Evolutionary conservation across 306 rosid species (phyloP), one percentile per base, ranked within the genome.

Genomic region (Prunus davidiana): DNA sequence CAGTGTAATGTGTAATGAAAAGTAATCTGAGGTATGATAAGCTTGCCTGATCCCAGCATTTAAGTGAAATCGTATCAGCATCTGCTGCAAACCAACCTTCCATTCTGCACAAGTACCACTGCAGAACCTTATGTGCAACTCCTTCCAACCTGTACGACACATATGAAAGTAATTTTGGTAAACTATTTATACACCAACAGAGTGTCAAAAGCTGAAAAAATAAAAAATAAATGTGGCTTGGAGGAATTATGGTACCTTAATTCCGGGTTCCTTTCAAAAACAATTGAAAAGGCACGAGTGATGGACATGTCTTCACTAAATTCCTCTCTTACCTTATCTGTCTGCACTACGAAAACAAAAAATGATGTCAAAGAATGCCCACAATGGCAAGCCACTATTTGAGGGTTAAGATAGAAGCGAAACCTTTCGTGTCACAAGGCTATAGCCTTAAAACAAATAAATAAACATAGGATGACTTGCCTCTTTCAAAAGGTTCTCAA

Each of bases 81-180:
- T 96, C 99, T 51, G 97, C 92, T 49, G 99, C 97, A 89, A 96
- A 96, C 99, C 99, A 96, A 56, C 99, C 99, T 80, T 96, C 99
- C 99, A 96, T 88, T 86, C 99, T 81, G 81, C 99, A 96, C 71
- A 96, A 78, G 85, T 96, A 96, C 99, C 99, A 96, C 76, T 92
- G 99, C 73, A 96, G 88, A 65, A 96, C 99, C 83, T 93, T 96
- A 82, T 92, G 88, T 46, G 92, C 81, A 66, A 91, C 85, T 64
- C 98, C 99, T 70, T 96, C 98, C 88, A 96, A 80, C 90, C 98
- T 95, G 89, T 78, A 79, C 54, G 27, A 3, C 30, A 3, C 16
- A 16, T 62, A 76, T 75, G 58, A 10, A 69, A 56, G 67, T 43
- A 57, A 77, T 73, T 60, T 64, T 52, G 61, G 70, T 74, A 62